phyloP scores from a whole-genome alignment of 192 early-diverging fungal genomes.

The Globomyces pollinis-pini region DNA sequence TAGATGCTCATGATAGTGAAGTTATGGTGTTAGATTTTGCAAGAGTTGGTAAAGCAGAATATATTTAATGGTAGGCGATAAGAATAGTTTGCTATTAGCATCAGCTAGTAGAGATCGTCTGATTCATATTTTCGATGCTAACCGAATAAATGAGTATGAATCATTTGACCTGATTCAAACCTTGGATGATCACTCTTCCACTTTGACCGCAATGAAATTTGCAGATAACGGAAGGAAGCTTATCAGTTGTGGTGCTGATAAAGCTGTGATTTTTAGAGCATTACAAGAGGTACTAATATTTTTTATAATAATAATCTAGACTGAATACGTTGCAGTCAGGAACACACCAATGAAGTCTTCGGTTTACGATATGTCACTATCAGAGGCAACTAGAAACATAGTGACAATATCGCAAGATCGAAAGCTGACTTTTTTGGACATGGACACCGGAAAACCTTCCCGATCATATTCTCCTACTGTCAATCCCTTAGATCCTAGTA shows the following conservation, averaged over 20 bases:
- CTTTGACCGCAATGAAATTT: slow-evolving; percentile 68
- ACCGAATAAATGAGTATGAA: background rate
- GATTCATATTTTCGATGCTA: slow-evolving; percentile 67
- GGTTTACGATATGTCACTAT: slow-evolving; percentile 66
- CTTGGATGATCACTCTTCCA: slow-evolving; percentile 78
- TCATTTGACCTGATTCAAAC: slow-evolving; percentile 63
- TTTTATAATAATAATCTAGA: slow-evolving; percentile 14
- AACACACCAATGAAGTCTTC: slow-evolving; percentile 62
- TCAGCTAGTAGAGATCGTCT: slow-evolving; percentile 70
- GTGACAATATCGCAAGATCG: slow-evolving; percentile 64
- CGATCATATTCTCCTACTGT: slow-evolving; percentile 34
- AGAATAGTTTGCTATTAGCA: slow-evolving; percentile 41
- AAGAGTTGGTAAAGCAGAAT: background rate
- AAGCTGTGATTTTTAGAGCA: slow-evolving; percentile 67
- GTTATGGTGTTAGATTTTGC: slow-evolving; percentile 70
- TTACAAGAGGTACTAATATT: slow-evolving; percentile 20
- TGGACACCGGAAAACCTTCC: slow-evolving; percentile 61
- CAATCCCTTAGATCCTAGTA: slow-evolving; percentile 26
- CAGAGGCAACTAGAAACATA: slow-evolving; percentile 37
- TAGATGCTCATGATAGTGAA: slow-evolving; percentile 75
- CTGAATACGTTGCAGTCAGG: slow-evolving; percentile 50
- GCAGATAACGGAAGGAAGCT: slow-evolving; percentile 52
- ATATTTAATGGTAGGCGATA: background rate
- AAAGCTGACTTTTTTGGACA: slow-evolving; percentile 49
- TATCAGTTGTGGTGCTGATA: slow-evolving; percentile 75